phyloP scores from a whole-genome alignment of 257 asterid species.

The Buddleja alternifolia region DNA sequence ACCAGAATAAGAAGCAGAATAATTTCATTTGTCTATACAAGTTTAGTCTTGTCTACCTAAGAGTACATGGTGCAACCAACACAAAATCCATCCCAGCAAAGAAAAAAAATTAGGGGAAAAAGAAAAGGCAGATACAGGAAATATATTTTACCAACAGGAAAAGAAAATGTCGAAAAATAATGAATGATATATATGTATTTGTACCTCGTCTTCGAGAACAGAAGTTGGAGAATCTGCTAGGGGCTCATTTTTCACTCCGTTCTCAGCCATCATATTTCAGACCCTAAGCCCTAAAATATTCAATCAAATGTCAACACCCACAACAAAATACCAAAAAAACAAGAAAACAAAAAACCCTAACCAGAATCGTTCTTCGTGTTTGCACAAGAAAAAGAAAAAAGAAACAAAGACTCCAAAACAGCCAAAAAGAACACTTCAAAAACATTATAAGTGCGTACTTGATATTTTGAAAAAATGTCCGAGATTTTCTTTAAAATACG shows the following conservation, averaged over 20 bases:
- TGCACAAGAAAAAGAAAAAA: constrained; percentile 7
- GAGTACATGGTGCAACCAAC: not conserved
- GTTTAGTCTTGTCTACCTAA: not conserved
- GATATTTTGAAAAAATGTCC: not conserved
- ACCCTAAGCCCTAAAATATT: constrained; percentile 29
- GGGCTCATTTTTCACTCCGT: constrained; percentile 58
- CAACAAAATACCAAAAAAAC: too few species aligned
- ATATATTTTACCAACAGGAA: not conserved
- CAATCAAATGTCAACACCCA: constrained; percentile 4
- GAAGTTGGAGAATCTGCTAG: constrained; percentile 91
- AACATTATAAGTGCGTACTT: too few species aligned
- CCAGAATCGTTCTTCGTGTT: not conserved
- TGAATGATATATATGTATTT: too few species aligned
- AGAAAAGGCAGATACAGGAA: not conserved
- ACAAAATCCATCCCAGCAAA: not conserved
- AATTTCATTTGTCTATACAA: not conserved
- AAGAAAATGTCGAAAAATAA: not conserved
- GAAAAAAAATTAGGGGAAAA: not conserved
- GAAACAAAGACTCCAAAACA: constrained; percentile 13
- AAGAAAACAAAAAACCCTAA: not conserved
- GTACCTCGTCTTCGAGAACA: constrained; percentile 93
- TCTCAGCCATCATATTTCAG: constrained; percentile 52
- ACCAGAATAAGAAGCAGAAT: not conserved
- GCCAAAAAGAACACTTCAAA: not conserved
- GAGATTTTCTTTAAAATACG: not conserved